phyloP scores from a whole-genome alignment of 2,329 filamentous ascomycete species.

The Xylariaceae sp. region DNA sequence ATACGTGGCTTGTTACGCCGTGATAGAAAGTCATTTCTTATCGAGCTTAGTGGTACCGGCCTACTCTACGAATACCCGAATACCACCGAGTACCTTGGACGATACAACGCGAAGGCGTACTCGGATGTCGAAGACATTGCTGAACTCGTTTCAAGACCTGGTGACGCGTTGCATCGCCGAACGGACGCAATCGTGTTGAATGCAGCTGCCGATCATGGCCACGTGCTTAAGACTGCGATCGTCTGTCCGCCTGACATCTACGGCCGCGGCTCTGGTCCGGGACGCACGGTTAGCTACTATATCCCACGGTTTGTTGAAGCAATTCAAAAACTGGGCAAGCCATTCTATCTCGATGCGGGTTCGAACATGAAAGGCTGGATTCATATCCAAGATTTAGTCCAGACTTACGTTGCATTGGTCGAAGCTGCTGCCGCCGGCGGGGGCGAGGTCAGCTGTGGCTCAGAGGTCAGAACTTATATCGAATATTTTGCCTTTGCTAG shows the following conservation, averaged over 20 bases:
- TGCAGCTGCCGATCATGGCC: background rate
- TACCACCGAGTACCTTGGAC: background rate
- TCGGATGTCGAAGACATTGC: conserved; percentile 1
- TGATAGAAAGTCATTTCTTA: background rate
- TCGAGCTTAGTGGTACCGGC: too few species aligned
- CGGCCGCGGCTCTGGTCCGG: background rate
- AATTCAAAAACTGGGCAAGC: background rate
- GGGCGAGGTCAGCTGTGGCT: background rate
- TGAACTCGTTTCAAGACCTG: background rate
- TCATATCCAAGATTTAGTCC: conserved; percentile 1
- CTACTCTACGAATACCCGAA: background rate
- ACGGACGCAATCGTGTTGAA: background rate
- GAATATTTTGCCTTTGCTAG: background rate
- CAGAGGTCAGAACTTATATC: background rate
- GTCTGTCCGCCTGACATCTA: conserved; percentile 1
- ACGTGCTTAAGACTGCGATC: conserved; percentile 1
- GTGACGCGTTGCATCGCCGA: background rate
- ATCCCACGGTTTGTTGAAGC: background rate
- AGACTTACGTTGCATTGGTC: background rate
- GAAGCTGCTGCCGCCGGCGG: conserved; percentile 1
- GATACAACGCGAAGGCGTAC: background rate
- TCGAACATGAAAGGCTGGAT: conserved; percentile 1
- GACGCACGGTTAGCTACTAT: background rate
- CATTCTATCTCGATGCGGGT: background rate
- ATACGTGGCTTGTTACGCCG: background rate